Evolutionary conservation across 352 stramenopile species (phyloP), one percentile per base, ranked within the genome.

Genomic region (Aphanomyces cochlioides): DNA sequence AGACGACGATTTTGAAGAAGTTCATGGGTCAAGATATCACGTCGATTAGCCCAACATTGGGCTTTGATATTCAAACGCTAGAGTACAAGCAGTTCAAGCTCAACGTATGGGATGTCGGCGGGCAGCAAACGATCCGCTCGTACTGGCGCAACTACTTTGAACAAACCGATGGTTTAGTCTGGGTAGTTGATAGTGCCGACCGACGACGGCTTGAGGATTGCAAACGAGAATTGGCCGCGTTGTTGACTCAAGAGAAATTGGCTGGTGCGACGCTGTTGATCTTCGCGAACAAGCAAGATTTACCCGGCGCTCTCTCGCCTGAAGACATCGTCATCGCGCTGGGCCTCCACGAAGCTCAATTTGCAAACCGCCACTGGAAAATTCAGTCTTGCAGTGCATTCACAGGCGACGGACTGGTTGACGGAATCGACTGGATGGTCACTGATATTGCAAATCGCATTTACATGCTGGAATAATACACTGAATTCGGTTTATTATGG

Each of bases 141-240:
- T 99, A 99, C 81, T 99, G 97, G 97, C 86, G 96, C 56, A 99
- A 99, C 84, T 99, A 99, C 83, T 99, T 98, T 79, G 97, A 99
- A 83, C 80, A 87, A 79, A 99, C 97, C n/a, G 97, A 99, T 77
- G 97, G 96, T 7, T 77, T 99, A 45, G 95, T 99, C 67, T 99
- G 96, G 96, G 98, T 99, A 4, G 93, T 99, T 6, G 98, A 99
- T 75, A 98, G 88, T 71, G 89, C 92, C 17, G 98, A 99, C 77
- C 77, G 85, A 48, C 81, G 86, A 34, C 87, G 97, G 39, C 82
- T 99, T 39, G 86, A 98, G 66, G 84, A 98, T 71, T 99, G 97
- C 77, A 92, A 88, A 57, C 74, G 82, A 36, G 92, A 98, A 75
- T 88, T 98, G 43, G 76, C 85, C 47, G 85, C 82, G 67, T 75